Base-by-base conservation (phyloP, 805 yeast genomes). In the Saccharomyces mikatae region DNA sequence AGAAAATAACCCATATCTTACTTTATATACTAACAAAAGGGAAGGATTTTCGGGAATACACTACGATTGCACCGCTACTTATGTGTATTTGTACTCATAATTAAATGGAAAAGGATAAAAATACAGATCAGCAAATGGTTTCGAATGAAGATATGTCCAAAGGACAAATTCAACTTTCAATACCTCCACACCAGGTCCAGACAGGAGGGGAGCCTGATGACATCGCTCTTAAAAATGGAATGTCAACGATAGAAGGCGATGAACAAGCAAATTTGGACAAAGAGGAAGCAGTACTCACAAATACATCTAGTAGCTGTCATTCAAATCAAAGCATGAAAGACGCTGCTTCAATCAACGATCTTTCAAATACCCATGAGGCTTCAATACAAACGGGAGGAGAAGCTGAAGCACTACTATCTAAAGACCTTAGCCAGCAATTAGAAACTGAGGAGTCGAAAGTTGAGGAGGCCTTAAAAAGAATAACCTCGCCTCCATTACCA, bases 381-480 rank as follows among this genome's bases (percentile, higher is more conserved):
- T 31, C 26, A 24, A 44, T 24, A 13, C 24, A 50, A 21, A 27
- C 31, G 17, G 11, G 24, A 31, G 31, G 29, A 5, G 30, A 29
- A 2, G 24, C 44, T 2, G 27, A 52, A 51, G 8, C 47, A 52
- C 9, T 29, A 22, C 11, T 26, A 30, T 21, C 30, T 27, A 44
- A 48, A 22, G 46, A 30, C 6, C 41, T 53, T n/a, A 46, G 48
- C 32, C 31, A 48, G 27, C 52, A 52, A 41, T 52, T 50, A 17
- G 44, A 36, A 17, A 36, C 22, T 11, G 44, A 36, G 17, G 22
- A 21, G 10, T 22, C 50, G 1, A 30, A 49, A 29, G 47, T 60
- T 52, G 59, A 52, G 48, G 21, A 44, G 30, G 48, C 55, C 17
- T 46, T 54, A 54, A 53, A 56, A 30, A 31, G 4, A 9, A 28